Evolutionary conservation across 306 rosid genomes (phyloP).

Genomic region (Trichosanthes truncata): DNA sequence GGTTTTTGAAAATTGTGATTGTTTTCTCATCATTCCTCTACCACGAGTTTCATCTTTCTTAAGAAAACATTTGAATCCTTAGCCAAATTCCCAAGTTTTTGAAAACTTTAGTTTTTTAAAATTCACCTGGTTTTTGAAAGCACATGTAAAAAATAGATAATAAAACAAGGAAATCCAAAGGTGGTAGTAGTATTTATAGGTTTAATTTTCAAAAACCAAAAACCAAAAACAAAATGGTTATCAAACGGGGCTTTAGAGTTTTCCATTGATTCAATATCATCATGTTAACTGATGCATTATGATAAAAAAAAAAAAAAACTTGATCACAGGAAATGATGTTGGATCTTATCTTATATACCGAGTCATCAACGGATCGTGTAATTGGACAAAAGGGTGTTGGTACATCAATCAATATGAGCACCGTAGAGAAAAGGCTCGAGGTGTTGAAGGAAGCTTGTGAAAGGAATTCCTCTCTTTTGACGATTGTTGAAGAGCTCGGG

Average conservation of each 20-base stretch:
- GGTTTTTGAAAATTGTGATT: too few relatives aligned
- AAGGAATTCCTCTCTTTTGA: slow-evolving; percentile 61
- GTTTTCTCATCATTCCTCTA: too few relatives aligned
- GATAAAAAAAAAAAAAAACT: neutral
- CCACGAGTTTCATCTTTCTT: too few relatives aligned
- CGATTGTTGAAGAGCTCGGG: slow-evolving; percentile 41
- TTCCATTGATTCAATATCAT: neutral
- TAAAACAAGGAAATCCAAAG: too few relatives aligned
- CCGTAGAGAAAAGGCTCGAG: slow-evolving; percentile 42
- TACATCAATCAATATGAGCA: slow-evolving; percentile 14
- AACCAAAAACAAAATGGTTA: too few relatives aligned
- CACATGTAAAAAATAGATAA: too few relatives aligned
- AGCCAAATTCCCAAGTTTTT: too few relatives aligned
- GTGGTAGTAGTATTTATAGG: too few relatives aligned
- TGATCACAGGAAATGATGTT: slow-evolving; percentile 59
- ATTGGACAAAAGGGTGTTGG: slow-evolving; percentile 16
- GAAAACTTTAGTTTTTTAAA: too few relatives aligned
- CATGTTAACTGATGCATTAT: neutral
- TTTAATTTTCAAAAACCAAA: too few relatives aligned
- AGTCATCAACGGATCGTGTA: slow-evolving; percentile 14
- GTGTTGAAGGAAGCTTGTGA: slow-evolving; percentile 63
- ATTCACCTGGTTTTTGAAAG: too few relatives aligned
- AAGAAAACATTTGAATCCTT: too few relatives aligned
- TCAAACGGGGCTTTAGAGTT: neutral
- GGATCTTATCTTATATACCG: slow-evolving; percentile 43